Conservation (phyloP, 2,329 filamentous ascomycete species). For the Claviceps sp. region DNA sequence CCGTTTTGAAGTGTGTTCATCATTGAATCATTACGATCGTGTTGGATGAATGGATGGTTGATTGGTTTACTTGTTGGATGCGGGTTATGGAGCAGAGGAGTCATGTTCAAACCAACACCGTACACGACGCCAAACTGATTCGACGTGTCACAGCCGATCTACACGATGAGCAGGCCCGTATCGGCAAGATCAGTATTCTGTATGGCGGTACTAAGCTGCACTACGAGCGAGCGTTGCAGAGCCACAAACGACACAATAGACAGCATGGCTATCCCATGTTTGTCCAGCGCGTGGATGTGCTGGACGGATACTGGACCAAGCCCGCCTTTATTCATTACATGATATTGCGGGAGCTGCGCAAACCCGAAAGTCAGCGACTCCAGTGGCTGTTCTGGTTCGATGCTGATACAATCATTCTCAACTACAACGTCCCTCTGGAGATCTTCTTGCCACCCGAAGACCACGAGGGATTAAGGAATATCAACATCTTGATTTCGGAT, state of each 20-base stretch:
- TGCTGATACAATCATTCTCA: conserved; percentile 7
- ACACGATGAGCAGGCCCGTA: conserved; percentile 4
- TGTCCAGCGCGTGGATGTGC: conserved; percentile 18
- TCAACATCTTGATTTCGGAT: conserved; percentile 1
- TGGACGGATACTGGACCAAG: conserved; percentile 23
- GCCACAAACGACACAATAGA: conserved; percentile 21
- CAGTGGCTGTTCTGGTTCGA: conserved; percentile 24
- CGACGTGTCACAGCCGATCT: not conserved
- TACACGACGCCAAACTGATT: not conserved
- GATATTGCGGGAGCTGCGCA: conserved; percentile 24
- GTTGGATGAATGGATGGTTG: too few relatives aligned
- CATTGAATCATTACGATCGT: not conserved
- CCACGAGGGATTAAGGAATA: not conserved
- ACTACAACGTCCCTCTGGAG: conserved; percentile 5
- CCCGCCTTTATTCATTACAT: conserved; percentile 24
- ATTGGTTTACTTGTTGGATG: too few relatives aligned
- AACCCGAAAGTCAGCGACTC: conserved; percentile 22
- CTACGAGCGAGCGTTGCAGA: conserved; percentile 16
- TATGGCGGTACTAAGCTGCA: not conserved
- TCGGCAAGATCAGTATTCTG: conserved; percentile 5
- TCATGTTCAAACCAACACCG: not conserved
- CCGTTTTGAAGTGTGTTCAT: not conserved
- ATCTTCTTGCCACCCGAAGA: conserved; percentile 1
- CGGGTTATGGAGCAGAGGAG: not conserved
- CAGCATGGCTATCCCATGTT: conserved; percentile 20